phyloP scores from a whole-genome alignment of 2,329 filamentous ascomycete species.

The Apiospora arundinis region DNA sequence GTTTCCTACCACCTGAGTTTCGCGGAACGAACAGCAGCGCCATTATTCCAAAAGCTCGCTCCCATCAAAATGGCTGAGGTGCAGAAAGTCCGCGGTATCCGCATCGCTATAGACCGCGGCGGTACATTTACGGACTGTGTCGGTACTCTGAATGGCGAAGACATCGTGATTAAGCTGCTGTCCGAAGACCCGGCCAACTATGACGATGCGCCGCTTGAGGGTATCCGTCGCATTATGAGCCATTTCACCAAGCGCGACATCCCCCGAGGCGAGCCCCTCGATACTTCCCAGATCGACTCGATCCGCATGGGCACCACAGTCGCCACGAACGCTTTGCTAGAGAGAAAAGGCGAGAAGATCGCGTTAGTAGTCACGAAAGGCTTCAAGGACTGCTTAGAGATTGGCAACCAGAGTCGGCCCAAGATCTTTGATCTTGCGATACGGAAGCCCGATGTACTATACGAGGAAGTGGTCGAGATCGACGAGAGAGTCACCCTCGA shows the following conservation, averaged over 20 bases:
- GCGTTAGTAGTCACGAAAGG: conserved; percentile 87
- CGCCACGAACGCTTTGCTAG: conserved; percentile 88
- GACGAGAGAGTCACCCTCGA: conserved; percentile 91
- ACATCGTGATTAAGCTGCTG: conserved; percentile 85
- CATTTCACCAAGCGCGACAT: conserved; percentile 78
- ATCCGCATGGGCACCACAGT: conserved; percentile 97
- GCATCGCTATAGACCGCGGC: conserved; percentile 80
- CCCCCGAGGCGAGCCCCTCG: conserved; percentile 78
- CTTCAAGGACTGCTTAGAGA: conserved; percentile 85
- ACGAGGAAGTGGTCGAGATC: conserved; percentile 85
- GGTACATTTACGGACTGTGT: conserved; percentile 95
- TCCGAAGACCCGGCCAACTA: conserved; percentile 93
- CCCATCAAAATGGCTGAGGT: conserved; percentile 41
- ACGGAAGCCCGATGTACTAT: conserved; percentile 83
- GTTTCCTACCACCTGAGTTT: neutral
- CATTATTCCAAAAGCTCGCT: neutral
- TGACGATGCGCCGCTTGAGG: conserved; percentile 87
- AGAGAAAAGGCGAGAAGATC: conserved; percentile 88
- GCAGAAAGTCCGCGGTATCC: conserved; percentile 62
- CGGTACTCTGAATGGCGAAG: conserved; percentile 77
- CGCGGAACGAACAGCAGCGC: neutral
- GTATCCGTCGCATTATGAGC: conserved; percentile 84
- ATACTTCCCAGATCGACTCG: conserved; percentile 84
- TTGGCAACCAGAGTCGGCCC: conserved; percentile 89
- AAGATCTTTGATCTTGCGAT: conserved; percentile 93